Base-by-base conservation (phyloP, 768 basidiomycete species). In the Gymnopilus junonius region DNA sequence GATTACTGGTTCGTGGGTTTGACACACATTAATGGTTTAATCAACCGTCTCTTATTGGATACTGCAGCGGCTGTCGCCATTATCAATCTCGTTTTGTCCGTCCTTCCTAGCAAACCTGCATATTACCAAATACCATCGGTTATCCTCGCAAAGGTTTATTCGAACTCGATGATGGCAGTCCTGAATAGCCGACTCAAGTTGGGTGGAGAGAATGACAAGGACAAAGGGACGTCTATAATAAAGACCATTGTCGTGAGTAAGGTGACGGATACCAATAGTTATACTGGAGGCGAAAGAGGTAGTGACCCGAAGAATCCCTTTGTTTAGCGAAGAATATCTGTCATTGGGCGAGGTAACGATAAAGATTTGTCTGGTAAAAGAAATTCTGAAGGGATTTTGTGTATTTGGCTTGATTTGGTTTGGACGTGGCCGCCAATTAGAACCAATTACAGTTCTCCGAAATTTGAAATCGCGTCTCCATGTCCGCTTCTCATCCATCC, bases 111-210 rank as follows among this genome's bases (percentile, higher is more conserved):
- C 8, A 58, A 63, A 15, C 59, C 66, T 2, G 57, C 58, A 1
- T 65, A 58, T 12, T 70, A 61, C 46, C 48, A 59, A 23, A 56
- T 55, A 14, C 39, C 64, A 6, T 63, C 62, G 1, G 62, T 53
- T 25, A 42, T 65, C 5, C 59, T 70, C 4, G 69, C 61, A 4
- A 67, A 67, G 48, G 56, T 70, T 12, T 70, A 70, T 39, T 63
- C 61, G 1, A 63, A 63, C 46, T 57, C 55, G 21, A 63, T 63
- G 61, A 63, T 63, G 61, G 61, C 51, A 6, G 48, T 63, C 6
- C 25, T 63, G n/a, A 70, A 70, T 37, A 67, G 64, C 31, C 42
- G 69, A n/a, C n/a, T n/a, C n/a, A n/a, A n/a, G n/a, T n/a, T n/a
- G n/a, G n/a, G n/a, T n/a, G n/a, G n/a, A n/a, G n/a, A n/a, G n/a